Evolutionary conservation across 305 asterid species (phyloP).

Genomic region (Solanum aculeatissimum): DNA sequence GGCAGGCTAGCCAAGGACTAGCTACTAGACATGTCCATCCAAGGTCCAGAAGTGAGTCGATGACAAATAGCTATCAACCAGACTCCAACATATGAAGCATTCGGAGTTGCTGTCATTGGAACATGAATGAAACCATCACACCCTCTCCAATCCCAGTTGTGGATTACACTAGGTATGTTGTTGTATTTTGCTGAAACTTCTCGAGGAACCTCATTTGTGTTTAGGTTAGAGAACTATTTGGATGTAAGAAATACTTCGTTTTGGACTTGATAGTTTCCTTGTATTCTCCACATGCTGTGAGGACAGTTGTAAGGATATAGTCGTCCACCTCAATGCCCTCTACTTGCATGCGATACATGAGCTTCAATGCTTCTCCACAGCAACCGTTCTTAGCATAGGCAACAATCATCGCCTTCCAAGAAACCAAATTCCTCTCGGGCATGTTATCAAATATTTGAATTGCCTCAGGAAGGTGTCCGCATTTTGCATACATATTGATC

Average conservation of each 20-base stretch:
- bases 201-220: not conserved
- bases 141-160: no score
- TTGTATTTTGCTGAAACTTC: not conserved
- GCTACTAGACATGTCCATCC: not conserved
- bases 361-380: slow-evolving; percentile 74
- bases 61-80: not conserved
- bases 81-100: not conserved
- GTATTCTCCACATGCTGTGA: slow-evolving; percentile 59
- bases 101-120: not conserved
- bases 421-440: slow-evolving; percentile 44
- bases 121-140: not conserved
- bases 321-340: slow-evolving; percentile 71
- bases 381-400: slow-evolving; percentile 66
- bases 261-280: slow-evolving; percentile 27
- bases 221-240: not conserved
- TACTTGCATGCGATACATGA: slow-evolving; percentile 62
- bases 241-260: not conserved
- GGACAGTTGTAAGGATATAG: slow-evolving; percentile 43
- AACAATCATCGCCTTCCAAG: slow-evolving; percentile 71
- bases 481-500: slow-evolving; percentile 7
- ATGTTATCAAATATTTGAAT: slow-evolving; percentile 7
- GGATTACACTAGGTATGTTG: not conserved
- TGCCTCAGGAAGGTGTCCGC: slow-evolving; percentile 9
- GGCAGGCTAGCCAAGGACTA: not conserved
- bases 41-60: not conserved